Conservation (phyloP, 2,329 filamentous ascomycete species). For the Cladosporium austrohemisphaericum region DNA sequence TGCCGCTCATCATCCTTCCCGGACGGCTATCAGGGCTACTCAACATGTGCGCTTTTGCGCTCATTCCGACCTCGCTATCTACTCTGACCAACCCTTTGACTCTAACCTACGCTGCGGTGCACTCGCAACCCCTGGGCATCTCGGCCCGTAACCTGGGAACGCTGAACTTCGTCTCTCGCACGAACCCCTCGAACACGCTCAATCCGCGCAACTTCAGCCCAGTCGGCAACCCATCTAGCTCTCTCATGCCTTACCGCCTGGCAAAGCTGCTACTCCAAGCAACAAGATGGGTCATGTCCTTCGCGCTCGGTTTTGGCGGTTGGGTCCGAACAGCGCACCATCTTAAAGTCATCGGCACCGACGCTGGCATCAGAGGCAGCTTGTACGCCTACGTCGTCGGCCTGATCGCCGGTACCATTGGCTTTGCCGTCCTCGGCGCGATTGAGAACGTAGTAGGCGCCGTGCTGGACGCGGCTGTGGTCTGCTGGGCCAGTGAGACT, state of each 20-base stretch:
- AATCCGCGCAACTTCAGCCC: conserved; percentile 33
- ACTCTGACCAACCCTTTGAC: conserved; percentile 87
- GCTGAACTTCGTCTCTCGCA: conserved; percentile 73
- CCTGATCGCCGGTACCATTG: conserved; percentile 86
- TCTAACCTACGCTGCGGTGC: conserved; percentile 88
- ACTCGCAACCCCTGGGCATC: conserved; percentile 74
- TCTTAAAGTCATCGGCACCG: conserved; percentile 55
- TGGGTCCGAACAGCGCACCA: conserved; percentile 91
- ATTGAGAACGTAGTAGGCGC: conserved; percentile 38
- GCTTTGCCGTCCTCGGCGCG: conserved; percentile 75
- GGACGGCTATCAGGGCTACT: conserved; percentile 66
- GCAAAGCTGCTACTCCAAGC: conserved; percentile 89
- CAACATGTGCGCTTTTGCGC: conserved; percentile 68
- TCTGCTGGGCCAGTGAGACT: conserved; percentile 92
- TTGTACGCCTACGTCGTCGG: conserved; percentile 94
- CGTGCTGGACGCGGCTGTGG: conserved; percentile 57
- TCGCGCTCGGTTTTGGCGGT: conserved; percentile 86
- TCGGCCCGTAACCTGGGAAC: conserved; percentile 77
- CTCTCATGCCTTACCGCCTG: conserved; percentile 80
- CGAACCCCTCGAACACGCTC: conserved; percentile 67
- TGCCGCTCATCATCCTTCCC: conserved; percentile 81
- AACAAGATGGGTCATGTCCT: conserved; percentile 84
- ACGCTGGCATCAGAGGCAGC: conserved; percentile 60
- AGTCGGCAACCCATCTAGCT: conserved; percentile 32
- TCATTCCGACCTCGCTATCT: conserved; percentile 80